Evolutionary conservation across 108 stramenopile genomes (phyloP), one percentile per base, ranked within the genome.

Genomic region (Pseudonitzschia pungens): DNA sequence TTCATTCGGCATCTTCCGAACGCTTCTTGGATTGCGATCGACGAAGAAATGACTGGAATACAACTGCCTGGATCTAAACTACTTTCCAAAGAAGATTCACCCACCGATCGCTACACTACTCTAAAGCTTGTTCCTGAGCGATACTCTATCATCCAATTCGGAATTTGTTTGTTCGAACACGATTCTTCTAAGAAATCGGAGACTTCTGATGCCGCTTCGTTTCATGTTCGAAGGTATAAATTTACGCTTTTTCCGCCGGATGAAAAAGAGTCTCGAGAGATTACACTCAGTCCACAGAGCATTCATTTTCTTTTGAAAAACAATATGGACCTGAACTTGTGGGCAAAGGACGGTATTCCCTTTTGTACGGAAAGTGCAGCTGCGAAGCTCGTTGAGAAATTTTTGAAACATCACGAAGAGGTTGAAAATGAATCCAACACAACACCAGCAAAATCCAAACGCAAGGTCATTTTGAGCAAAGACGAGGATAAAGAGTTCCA

Each of bases 31-130:
- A 70, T 91, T 20, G 78, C 90, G 16, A 86, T 94, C 42, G 90
- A 94, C 67, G 88, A 89, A 56, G 93, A 94, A 80, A 90, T 94
- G 89, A 94, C 88, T 4, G 93, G 93, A 11, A 94, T 94, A 40
- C 64, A 36, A 2, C n/a, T 89, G 9, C 87, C 85, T 20, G 55
- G 56, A 18, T 28, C 29, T 28, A 70, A 24, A 31, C 14, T 75
- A 21, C 72, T 81, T 2, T 74, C 83, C 66, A 91, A 94, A 69
- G 80, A 85, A 14, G 82, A 91, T 43, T 68, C 84, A 33, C 93
- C 93, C 5, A 43, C 45, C 8, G 72, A 80, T 59, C 70, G 86
- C 24, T 94, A 91, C 50, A 48, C 70, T 9, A 50, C 54, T 24
- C 52, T 84, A 43, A 92, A 89, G 71, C 67, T 32, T 1, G 92